phyloP scores from a whole-genome alignment of 164 flowering plant genomes.

The Berberis vulgaris region DNA sequence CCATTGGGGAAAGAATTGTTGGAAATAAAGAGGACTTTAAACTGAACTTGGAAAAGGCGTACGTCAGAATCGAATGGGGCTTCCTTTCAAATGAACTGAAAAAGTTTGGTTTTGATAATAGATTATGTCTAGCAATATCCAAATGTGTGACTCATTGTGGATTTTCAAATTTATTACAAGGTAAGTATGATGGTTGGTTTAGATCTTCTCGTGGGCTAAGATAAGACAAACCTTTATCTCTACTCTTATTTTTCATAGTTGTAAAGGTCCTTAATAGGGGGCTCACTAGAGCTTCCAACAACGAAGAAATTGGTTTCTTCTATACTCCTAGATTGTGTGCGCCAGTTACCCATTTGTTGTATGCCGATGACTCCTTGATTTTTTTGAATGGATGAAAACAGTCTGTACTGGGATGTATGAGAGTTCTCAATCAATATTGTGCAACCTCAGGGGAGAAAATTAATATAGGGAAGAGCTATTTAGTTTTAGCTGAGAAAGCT shows the following conservation, averaged over 20 bases:
- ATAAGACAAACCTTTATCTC: not conserved
- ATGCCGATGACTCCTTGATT: too few species aligned
- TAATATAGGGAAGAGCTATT: too few species aligned
- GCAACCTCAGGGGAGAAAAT: not conserved
- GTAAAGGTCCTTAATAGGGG: not conserved
- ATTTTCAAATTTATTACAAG: too few species aligned
- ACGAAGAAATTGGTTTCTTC: not conserved
- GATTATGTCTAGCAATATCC: too few species aligned
- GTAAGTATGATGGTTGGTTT: not conserved
- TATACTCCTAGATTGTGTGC: not conserved
- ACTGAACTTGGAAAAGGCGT: too few species aligned
- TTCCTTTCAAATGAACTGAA: too few species aligned
- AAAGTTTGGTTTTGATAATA: too few species aligned
- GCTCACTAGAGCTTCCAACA: not conserved
- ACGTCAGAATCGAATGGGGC: too few species aligned
- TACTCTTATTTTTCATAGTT: not conserved
- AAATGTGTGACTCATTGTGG: too few species aligned
- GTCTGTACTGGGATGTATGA: not conserved
- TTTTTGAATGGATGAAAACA: not conserved
- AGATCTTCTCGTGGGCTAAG: not conserved
- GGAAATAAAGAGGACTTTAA: too few species aligned
- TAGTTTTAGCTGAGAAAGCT: not conserved
- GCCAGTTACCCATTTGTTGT: not conserved
- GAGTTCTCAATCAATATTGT: not conserved
- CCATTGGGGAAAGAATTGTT: too few species aligned